A percentile compares a stretch with the other conserved stretches of the same genome.
These are phyloP conservation scores for Eutrema yunnanense DNA, from an alignment of 345 rosid genomes.

Conservation along the genomic window DNA sequence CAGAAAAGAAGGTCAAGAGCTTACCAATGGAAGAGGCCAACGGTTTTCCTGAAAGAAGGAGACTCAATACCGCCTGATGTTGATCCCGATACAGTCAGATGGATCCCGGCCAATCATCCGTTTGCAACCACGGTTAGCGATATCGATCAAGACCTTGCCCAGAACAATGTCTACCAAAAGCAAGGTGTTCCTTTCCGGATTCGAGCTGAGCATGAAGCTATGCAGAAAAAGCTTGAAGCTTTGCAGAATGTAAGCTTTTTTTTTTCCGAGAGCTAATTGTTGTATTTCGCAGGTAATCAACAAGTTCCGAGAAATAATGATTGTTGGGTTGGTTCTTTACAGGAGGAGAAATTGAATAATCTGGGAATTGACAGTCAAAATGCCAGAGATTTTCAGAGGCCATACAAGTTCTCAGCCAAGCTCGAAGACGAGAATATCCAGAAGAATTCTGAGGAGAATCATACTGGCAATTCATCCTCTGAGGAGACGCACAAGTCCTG, in stretches of 20 bases:
- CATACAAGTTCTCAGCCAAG: slow-evolving; percentile 50
- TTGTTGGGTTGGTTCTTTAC: slow-evolving; percentile 16
- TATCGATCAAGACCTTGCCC: slow-evolving; percentile 86
- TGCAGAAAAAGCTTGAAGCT: slow-evolving; percentile 81
- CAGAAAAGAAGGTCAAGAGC: slow-evolving; percentile 93
- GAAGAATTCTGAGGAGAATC: slow-evolving; percentile 36
- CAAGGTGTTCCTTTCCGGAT: slow-evolving; percentile 92
- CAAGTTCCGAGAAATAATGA: not conserved
- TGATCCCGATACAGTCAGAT: slow-evolving; percentile 86
- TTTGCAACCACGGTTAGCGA: slow-evolving; percentile 86
- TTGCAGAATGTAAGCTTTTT: slow-evolving; percentile 55
- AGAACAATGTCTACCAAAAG: slow-evolving; percentile 82
- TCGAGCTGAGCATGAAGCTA: slow-evolving; percentile 87
- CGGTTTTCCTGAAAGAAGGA: slow-evolving; percentile 87
- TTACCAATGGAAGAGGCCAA: slow-evolving; percentile 94
- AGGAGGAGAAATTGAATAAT: slow-evolving; percentile 85
- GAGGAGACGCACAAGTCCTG: slow-evolving; percentile 52
- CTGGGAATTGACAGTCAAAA: slow-evolving; percentile 53
- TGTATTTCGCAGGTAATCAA: not conserved
- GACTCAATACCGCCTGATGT: slow-evolving; percentile 80
- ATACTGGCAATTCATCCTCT: slow-evolving; percentile 36
- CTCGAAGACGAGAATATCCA: slow-evolving; percentile 27
- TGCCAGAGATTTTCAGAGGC: slow-evolving; percentile 72
- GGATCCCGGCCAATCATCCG: slow-evolving; percentile 99
- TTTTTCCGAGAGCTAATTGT: not conserved